Base-by-base conservation (phyloP, 495 filamentous ascomycete genomes). In the Xanthoparmelia taractica region DNA sequence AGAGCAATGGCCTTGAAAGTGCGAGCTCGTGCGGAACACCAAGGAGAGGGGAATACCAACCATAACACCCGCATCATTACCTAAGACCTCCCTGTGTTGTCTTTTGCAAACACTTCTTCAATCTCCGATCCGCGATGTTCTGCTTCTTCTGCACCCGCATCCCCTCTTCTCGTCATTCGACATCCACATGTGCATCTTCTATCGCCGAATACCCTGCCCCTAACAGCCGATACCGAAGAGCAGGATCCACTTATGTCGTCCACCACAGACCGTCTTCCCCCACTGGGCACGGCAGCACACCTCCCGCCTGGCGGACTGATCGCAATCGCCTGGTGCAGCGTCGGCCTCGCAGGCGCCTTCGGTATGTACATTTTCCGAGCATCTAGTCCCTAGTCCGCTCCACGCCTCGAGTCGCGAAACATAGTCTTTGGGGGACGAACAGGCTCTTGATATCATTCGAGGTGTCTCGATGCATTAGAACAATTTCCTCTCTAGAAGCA, bases 311-410 rank as follows among this genome's bases (percentile, higher is more conserved):
- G 23, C 27, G 63, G 25, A 5, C 31, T 65, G 20, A 47, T 65
- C 33, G 57, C 57, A 37, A 59, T 65, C 37, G 37, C 29, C 6
- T 65, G 63, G 63, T 43, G 1, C 57, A 38, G 63, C 43, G 63
- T 60, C 48, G 63, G 0, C 29, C 48, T 75, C 56, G 76, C 77
- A n/a, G 67, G 73, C 57, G 34, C 74, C 25, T 74, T 81, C 65
- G 48, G 48, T 52, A 31, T 2, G 48, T 52, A 31, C 15, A 15
- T 15, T 31, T 31, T 31, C 13, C 3, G 48, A 13, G 27, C 12
- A 25, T 7, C 15, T 17, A 7, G 11, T 5, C 8, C 13, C 13
- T 18, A 2, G 17, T 31, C 13, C 27, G 25, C 8, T 29, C 0
- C 13, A 31, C 27, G 15, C 11, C 31, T 52, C 1, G 25, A 29